Evolutionary conservation across 352 stramenopile species (phyloP).

Genomic region (Poterioochromonas sp.): DNA sequence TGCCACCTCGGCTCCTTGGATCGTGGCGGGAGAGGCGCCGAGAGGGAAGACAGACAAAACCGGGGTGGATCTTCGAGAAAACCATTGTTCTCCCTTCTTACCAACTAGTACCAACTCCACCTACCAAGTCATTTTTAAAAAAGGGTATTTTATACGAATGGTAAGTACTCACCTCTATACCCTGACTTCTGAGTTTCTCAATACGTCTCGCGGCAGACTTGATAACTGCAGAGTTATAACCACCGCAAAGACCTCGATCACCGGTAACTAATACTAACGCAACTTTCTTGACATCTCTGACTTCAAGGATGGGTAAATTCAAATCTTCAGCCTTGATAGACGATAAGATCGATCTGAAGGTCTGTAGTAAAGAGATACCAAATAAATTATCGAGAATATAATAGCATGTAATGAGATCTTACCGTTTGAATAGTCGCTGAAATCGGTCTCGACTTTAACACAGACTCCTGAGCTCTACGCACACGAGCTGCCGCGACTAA

Average conservation of each 20-base stretch:
- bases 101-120: not conserved
- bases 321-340: constrained; percentile 59
- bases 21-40: not conserved
- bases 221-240: constrained; percentile 75
- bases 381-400: not conserved
- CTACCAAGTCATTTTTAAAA: too few relatives aligned
- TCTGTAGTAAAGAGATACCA: constrained; percentile 7
- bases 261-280: constrained; percentile 48
- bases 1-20: not conserved
- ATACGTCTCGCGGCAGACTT: constrained; percentile 63
- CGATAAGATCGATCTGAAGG: constrained; percentile 64
- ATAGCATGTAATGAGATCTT: too few relatives aligned
- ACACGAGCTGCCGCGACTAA: constrained; percentile 73
- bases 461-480: constrained; percentile 57
- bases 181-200: constrained; percentile 55
- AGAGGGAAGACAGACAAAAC: not conserved
- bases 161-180: constrained; percentile 65
- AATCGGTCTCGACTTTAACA: constrained; percentile 66
- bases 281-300: constrained; percentile 71
- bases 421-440: constrained; percentile 67
- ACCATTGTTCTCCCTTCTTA: constrained; percentile 10
- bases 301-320: constrained; percentile 64
- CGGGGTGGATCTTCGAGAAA: not conserved
- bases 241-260: constrained; percentile 61
- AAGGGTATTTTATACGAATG: constrained; percentile 43